A percentile compares a stretch with the other conserved stretches of the same genome.
Conservation (phyloP, 148 eudicot species). For the Rhododendron vialii region DNA sequence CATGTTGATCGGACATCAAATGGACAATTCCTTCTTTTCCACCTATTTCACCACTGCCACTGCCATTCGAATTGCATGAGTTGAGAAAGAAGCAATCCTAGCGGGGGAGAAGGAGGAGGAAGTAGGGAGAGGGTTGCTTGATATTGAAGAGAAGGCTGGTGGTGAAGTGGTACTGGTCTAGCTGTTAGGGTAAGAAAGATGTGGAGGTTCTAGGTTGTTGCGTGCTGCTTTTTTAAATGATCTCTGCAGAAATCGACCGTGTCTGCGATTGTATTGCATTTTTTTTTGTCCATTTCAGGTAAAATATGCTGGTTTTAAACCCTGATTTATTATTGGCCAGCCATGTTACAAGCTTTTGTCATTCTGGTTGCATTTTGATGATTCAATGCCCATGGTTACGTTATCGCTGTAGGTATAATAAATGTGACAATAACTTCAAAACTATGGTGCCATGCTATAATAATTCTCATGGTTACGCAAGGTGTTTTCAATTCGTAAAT, state of each 20-base stretch:
- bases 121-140: not conserved
- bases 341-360: not conserved
- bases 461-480: not conserved
- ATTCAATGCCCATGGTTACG: not conserved
- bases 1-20: not conserved
- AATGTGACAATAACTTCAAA: not conserved
- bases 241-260: not conserved
- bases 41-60: not conserved
- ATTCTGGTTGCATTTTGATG: not conserved
- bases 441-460: not conserved
- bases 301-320: not conserved
- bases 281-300: not conserved
- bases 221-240: not conserved
- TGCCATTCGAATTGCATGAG: not conserved
- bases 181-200: not conserved
- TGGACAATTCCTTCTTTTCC: not conserved
- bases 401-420: no score
- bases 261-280: not conserved
- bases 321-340: not conserved
- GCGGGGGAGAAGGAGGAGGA: not conserved
- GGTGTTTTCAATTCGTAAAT: not conserved
- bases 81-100: slow-evolving; percentile 4
- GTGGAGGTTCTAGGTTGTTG: not conserved
- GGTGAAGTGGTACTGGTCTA: not conserved
- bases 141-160: not conserved